phyloP scores from a whole-genome alignment of 306 rosid species.

The Pyrus pyrifolia region DNA sequence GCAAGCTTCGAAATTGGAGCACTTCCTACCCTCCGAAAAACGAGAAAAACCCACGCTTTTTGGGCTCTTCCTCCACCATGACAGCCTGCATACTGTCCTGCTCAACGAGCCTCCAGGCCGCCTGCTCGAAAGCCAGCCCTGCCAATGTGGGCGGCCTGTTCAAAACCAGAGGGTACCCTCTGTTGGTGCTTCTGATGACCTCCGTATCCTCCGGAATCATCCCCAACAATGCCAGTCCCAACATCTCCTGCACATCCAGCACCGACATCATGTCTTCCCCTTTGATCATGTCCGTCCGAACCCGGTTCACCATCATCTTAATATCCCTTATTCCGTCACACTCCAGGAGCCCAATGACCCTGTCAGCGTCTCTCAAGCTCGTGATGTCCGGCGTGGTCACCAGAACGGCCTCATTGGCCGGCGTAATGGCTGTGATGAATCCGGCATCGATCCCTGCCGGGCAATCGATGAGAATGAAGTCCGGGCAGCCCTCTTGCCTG shows the following conservation, averaged over 20 bases:
- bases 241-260: conserved; percentile 91
- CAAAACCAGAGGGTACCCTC: conserved; percentile 85
- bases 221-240: conserved; percentile 82
- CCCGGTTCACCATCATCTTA: conserved; percentile 94
- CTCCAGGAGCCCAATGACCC: conserved; percentile 83
- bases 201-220: conserved; percentile 86
- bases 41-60: conserved; percentile 81
- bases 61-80: conserved; percentile 85
- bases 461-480: conserved; percentile 82
- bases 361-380: conserved; percentile 78
- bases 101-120: conserved; percentile 98
- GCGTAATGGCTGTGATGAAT: conserved; percentile 90
- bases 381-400: conserved; percentile 95
- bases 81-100: conserved; percentile 96
- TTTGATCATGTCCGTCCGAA: conserved; percentile 87
- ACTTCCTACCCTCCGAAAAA: conserved; percentile 67
- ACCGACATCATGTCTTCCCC: conserved; percentile 99
- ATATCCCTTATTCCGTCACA: conserved; percentile 95
- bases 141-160: conserved; percentile 95
- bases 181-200: conserved; percentile 86
- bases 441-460: conserved; percentile 98
- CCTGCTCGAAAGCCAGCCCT: conserved; percentile 93
- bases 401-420: conserved; percentile 86
- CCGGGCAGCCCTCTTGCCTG: conserved; percentile 58
- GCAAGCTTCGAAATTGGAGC: background rate